Conservation (phyloP, 331 rosid species). For the Arachis monticola region DNA sequence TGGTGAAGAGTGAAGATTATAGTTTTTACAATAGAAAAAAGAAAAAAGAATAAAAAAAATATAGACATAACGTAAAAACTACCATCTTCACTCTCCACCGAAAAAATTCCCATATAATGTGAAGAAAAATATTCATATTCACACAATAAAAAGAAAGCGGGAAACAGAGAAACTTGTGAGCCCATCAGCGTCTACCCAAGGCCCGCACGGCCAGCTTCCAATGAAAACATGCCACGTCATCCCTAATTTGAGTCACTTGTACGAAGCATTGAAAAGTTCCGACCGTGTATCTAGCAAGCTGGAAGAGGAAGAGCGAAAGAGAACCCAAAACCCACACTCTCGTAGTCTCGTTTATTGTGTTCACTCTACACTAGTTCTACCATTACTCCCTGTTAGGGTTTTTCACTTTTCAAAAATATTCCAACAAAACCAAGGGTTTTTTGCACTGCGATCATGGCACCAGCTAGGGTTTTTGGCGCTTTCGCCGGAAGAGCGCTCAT, state of each 20-base stretch:
- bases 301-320: neutral
- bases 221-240: conserved; percentile 28
- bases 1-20: no score
- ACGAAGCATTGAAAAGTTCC: conserved; percentile 25
- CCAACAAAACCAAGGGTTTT: neutral
- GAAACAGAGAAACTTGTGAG: neutral
- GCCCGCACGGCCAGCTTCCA: neutral
- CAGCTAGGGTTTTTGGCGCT: conserved; percentile 49
- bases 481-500: conserved; percentile 44
- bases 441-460: conserved; percentile 39
- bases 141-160: no score
- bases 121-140: no score
- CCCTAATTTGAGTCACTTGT: conserved; percentile 8
- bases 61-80: no score
- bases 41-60: no score
- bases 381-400: conserved; percentile 42
- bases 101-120: no score
- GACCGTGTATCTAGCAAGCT: neutral
- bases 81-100: no score
- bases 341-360: neutral
- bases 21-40: no score
- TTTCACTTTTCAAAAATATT: conserved; percentile 3
- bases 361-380: no score
- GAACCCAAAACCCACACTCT: conserved; percentile 10
- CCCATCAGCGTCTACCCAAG: neutral